A percentile compares a stretch with the other conserved stretches of the same genome.
These are phyloP conservation scores for Solanum appendiculatum DNA, from an alignment of 257 asterid genomes.

Conservation along the genomic window DNA sequence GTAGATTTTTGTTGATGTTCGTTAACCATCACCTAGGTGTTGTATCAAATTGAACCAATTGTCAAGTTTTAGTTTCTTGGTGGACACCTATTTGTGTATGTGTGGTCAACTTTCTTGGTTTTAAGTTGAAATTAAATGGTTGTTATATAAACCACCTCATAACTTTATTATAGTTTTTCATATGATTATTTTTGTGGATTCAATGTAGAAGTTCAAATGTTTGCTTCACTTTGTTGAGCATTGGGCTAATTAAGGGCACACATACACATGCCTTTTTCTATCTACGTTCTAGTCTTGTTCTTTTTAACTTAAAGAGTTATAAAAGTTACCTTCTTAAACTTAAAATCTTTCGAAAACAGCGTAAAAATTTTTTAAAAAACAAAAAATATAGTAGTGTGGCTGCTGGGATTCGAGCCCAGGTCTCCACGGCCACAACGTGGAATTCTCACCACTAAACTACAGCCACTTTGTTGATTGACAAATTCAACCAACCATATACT, in stretches of 20 bases:
- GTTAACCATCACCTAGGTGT: not conserved
- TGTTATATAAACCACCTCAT: not conserved
- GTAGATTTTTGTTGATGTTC: not conserved
- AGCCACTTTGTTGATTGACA: constrained; percentile 21
- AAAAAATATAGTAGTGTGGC: constrained; percentile 40
- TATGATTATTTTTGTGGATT: not conserved
- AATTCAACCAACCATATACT: no score
- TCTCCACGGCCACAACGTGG: constrained; percentile 99
- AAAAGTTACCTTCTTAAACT: not conserved
- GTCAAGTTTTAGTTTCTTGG: not conserved
- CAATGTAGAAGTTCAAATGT: not conserved
- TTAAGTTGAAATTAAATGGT: not conserved
- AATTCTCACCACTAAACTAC: constrained; percentile 98
- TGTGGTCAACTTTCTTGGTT: not conserved
- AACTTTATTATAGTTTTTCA: not conserved
- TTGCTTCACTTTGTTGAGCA: not conserved
- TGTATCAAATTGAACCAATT: not conserved
- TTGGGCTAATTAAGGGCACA: not conserved
- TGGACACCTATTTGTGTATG: not conserved
- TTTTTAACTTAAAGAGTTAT: no score
- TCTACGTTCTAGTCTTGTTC: not conserved
- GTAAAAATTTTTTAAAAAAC: not conserved
- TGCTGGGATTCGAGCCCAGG: constrained; percentile 99
- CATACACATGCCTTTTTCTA: not conserved
- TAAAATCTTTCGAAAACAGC: no score